Base-by-base conservation (phyloP, 208 protist genomes). In the Crithidia sp. region DNA sequence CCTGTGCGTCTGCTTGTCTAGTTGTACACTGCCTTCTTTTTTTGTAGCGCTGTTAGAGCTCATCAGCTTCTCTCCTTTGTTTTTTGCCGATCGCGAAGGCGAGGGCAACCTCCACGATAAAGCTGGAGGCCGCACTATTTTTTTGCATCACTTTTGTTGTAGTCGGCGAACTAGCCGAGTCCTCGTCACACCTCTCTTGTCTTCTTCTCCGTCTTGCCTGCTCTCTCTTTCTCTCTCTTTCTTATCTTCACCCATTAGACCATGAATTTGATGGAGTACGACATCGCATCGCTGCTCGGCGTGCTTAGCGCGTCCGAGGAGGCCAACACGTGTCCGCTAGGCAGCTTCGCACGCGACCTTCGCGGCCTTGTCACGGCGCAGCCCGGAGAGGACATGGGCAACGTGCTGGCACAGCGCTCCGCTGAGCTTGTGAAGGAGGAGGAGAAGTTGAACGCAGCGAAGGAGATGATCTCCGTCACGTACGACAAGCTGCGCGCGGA, bases 401-500 rank as follows among this genome's bases (percentile, higher is more conserved):
- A 94, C 74, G 70, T 82, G 41, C 74, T 95, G 37, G 86, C 88
- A 0, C 81, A 93, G 39, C 84, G 76, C 17, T 94, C 87, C 0
- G 56, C 85, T 9, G 73, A 76, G 39, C 71, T 96, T 8, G 66
- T 81, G 7, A 86, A 85, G 57, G 88, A 96, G 70, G 88, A 94
- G 68, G 88, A 96, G 54, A 75, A 82, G 66, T 83, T 94, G 13
- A 81, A 79, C 45, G 77, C 81, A 4, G 60, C 82, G 3, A 67
- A 74, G 50, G 86, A 85, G 36, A 74, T 83, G 59, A 82, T 91
- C 50, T 74, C 77, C 10, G 28, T 88, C 19, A 84, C 92, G 19
- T 84, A 87, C 50, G 92, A 97, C 63, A 94, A 94, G 62, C 79
- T 97, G 19, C 82, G 81, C 9, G 90, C 90, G 2, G 92, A 97